Evolutionary conservation across 441 rosid species (phyloP).

Genomic region (Viola pubescens): DNA sequence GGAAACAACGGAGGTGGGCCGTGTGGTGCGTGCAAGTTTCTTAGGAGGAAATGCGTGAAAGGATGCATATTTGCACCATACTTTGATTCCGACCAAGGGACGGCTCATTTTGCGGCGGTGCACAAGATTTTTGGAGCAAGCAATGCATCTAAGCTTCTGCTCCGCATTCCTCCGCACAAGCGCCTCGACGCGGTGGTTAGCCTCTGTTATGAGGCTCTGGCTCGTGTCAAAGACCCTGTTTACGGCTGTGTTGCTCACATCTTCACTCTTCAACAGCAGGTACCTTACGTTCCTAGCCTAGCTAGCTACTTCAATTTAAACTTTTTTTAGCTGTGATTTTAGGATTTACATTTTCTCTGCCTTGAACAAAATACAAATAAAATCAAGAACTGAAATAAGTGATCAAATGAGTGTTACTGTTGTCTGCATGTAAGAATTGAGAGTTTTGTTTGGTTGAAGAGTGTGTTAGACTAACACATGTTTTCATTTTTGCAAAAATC

Average conservation of each 20-base stretch:
- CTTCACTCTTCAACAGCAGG: conserved; percentile 75
- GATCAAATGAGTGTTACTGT: no score
- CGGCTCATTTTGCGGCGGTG: conserved; percentile 68
- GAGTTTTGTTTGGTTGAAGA: no score
- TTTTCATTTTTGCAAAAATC: no score
- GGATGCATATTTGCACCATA: conserved; percentile 80
- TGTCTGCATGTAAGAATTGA: no score
- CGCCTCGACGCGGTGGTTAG: conserved; percentile 61
- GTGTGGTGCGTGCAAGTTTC: conserved; percentile 80
- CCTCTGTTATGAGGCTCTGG: conserved; percentile 66
- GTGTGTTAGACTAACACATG: no score
- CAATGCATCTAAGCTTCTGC: conserved; percentile 67
- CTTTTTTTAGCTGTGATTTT: no score
- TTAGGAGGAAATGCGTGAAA: conserved; percentile 59
- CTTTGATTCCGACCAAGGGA: conserved; percentile 73
- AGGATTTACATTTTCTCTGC: not conserved
- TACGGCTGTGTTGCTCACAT: conserved; percentile 66
- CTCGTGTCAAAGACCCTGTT: conserved; percentile 70
- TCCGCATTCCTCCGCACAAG: conserved; percentile 45
- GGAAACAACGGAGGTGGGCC: conserved; percentile 45
- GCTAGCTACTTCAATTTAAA: no score
- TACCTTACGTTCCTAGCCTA: conserved; percentile 1
- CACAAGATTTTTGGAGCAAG: conserved; percentile 86
- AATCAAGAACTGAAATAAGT: no score
- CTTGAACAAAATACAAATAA: not conserved